Evolutionary conservation across 495 filamentous ascomycete genomes (phyloP).

Genomic region (Pseudotulostoma volvatum): DNA sequence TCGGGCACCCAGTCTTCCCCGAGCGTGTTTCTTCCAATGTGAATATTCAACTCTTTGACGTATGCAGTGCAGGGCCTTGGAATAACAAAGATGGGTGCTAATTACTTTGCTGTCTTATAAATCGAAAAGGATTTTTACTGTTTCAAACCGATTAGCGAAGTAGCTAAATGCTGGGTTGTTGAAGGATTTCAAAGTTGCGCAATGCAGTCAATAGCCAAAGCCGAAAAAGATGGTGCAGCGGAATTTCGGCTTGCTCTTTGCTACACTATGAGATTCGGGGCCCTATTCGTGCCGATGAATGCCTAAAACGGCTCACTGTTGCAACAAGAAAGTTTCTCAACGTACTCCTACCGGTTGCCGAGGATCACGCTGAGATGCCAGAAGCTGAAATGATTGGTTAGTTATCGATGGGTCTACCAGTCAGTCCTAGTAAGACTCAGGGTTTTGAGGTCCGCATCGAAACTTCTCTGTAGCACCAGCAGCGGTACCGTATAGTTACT

Average conservation of each 20-base stretch:
- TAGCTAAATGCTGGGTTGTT: conserved; percentile 9
- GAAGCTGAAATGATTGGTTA: neutral
- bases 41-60: conserved; percentile 11
- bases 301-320: conserved; percentile 10
- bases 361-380: neutral
- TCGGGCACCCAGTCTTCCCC: conserved; percentile 6
- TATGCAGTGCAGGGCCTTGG: neutral
- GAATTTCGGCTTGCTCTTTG: conserved; percentile 14
- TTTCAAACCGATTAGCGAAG: conserved; percentile 7
- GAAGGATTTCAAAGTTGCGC: conserved; percentile 10
- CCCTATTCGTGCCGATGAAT: conserved; percentile 10
- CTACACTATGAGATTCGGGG: conserved; percentile 13
- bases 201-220: conserved; percentile 6
- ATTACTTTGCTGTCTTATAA: neutral
- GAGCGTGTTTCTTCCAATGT: conserved; percentile 7
- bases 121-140: conserved; percentile 12
- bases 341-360: no score
- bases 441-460: no score
- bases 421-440: no score
- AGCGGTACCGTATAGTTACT: neutral
- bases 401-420: no score
- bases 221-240: conserved; percentile 9
- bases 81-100: neutral
- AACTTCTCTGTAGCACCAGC: no score
- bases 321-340: conserved; percentile 7